phyloP scores from a whole-genome alignment of 2,329 filamentous ascomycete species.

The Chrysoporthe puriensis region DNA sequence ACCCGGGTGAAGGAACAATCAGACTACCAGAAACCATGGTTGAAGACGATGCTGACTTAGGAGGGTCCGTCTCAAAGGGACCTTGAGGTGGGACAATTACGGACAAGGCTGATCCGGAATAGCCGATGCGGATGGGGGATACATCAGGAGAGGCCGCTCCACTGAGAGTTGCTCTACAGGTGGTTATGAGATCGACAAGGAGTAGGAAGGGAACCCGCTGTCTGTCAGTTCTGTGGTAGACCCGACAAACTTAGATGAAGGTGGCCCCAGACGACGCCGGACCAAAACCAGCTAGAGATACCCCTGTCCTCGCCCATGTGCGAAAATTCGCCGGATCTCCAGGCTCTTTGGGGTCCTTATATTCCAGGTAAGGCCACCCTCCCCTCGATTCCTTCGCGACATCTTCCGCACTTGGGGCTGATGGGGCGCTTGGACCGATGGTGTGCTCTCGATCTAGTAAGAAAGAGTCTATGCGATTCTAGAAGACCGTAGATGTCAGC shows the following conservation, averaged over 20 bases:
- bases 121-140: too few species aligned
- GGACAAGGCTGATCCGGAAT: too few species aligned
- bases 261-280: neutral
- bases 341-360: neutral
- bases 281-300: conserved; percentile 1
- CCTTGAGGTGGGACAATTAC: too few species aligned
- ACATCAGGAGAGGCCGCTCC: too few species aligned
- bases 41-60: too few species aligned
- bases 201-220: too few species aligned
- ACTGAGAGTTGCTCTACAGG: too few species aligned
- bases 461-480: conserved; percentile 26
- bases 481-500: neutral
- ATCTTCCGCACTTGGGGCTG: neutral
- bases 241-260: neutral
- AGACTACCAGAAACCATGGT: too few species aligned
- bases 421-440: neutral
- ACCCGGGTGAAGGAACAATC: too few species aligned
- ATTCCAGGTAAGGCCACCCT: conserved; percentile 21
- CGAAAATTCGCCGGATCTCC: conserved; percentile 2
- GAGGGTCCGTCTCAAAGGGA: too few species aligned
- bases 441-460: conserved; percentile 27
- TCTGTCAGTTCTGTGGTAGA: too few species aligned
- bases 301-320: conserved; percentile 6
- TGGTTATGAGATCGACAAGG: too few species aligned
- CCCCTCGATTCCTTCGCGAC: neutral